Conservation (phyloP, 2,329 filamentous ascomycete genomes). For the Pseudogymnoascus sp. region DNA sequence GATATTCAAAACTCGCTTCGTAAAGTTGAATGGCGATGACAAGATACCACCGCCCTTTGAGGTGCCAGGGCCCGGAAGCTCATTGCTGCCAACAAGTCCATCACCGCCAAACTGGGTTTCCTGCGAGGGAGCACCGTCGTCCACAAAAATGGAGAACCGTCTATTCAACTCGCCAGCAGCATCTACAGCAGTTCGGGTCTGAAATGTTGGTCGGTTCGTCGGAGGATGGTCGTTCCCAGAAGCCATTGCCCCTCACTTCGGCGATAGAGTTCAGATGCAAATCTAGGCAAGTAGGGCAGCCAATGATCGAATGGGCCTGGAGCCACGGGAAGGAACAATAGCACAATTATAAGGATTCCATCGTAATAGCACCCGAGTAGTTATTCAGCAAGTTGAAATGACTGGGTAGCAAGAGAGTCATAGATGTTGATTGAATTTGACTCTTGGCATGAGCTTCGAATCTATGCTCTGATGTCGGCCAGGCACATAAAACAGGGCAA, state of each 20-base stretch:
- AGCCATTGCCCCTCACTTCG: slow-evolving; percentile 5
- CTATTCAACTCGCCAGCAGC: slow-evolving; percentile 35
- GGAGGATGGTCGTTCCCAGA: background rate
- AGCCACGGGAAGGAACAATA: background rate
- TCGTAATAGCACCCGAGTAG: background rate
- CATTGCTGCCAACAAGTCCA: background rate
- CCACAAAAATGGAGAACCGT: slow-evolving; percentile 23
- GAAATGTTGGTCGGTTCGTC: slow-evolving; percentile 25
- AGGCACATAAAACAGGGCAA: slow-evolving; percentile 6
- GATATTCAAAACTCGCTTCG: slow-evolving; percentile 19
- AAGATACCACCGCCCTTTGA: background rate
- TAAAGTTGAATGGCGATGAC: slow-evolving; percentile 19
- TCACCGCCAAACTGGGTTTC: background rate
- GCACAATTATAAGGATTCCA: background rate
- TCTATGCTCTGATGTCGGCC: slow-evolving; percentile 2
- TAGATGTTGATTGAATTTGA: background rate
- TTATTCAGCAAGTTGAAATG: background rate
- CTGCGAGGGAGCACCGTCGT: background rate
- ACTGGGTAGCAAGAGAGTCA: background rate
- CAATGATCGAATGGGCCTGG: background rate
- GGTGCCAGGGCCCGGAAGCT: background rate
- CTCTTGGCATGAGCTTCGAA: background rate
- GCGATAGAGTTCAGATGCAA: background rate
- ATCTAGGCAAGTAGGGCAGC: background rate
- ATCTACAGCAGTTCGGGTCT: slow-evolving; percentile 36